Evolutionary conservation across 2,329 filamentous ascomycete genomes (phyloP).

Genomic region (Fusarium sulawesiense): DNA sequence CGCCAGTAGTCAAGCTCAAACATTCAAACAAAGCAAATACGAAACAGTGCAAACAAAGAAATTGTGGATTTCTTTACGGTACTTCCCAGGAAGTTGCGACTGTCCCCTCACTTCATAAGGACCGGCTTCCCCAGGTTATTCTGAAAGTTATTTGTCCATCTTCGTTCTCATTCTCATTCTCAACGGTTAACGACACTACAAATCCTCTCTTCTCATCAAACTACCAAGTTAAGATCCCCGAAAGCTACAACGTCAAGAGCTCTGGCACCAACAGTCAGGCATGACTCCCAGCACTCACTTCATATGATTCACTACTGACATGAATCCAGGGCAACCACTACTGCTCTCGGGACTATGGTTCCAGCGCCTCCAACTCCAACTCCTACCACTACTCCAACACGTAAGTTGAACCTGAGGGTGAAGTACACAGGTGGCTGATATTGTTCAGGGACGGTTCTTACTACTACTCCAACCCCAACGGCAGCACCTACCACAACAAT

Average conservation of each 20-base stretch:
- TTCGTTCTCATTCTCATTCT: neutral
- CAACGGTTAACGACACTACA: neutral
- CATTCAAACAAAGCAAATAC: conserved; percentile 3
- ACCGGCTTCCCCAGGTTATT: neutral
- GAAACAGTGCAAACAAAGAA: neutral
- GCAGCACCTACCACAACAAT: conserved; percentile 75
- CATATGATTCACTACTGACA: neutral
- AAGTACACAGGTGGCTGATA: neutral
- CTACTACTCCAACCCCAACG: conserved; percentile 78
- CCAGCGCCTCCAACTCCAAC: conserved; percentile 65
- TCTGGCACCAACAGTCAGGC: conserved; percentile 73
- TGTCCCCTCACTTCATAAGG: conserved; percentile 4
- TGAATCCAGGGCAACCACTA: conserved; percentile 72
- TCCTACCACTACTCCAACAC: conserved; percentile 75
- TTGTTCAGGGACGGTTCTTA: conserved; percentile 70
- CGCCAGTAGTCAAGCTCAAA: neutral
- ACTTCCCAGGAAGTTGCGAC: neutral
- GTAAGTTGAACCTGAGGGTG: conserved; percentile 50
- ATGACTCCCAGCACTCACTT: conserved; percentile 21
- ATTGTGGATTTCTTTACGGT: neutral
- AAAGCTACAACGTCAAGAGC: conserved; percentile 58
- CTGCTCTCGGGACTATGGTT: conserved; percentile 72
- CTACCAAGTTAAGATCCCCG: conserved; percentile 24
- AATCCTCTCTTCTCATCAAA: neutral
- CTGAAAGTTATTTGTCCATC: neutral